Base-by-base conservation (phyloP, 257 asterid species). In the Rauvolfia tetraphylla region DNA sequence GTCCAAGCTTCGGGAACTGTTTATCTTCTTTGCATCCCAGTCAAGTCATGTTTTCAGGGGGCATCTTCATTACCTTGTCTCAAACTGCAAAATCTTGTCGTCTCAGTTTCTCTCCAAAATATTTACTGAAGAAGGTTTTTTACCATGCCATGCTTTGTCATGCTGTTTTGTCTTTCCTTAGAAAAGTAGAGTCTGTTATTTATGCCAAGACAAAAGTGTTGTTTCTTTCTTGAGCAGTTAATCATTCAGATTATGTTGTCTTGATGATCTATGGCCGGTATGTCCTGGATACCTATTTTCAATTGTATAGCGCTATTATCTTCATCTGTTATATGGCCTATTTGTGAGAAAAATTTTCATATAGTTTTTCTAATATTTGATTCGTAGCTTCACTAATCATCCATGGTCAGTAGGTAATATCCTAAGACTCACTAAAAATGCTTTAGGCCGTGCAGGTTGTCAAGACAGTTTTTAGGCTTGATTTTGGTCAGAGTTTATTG, bases 101-200 rank as follows among this genome's bases (percentile, higher is more conserved):
- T 65, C 77, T 29, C 83, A 39, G 79, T 84, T 91, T 79, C 85
- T 89, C 81, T 77, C 89, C 71, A 86, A 92, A 75, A 75, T 90
- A 71, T 81, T 91, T 73, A 81, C 87, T 42, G 92, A 85, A 72
- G 98, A 91, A 90, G 99, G 99, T 95, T 83, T 84, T 68, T 36
- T 39, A 63, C 6, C 7, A 22, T 67, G 44, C 49, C 51, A 8
- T 34, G 13, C n/a, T 31, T 62, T 62, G 68, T 14, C 59, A 63
- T 33, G 29, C 56, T 42, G 46, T 58, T 70, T 68, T 44, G 7
- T 77, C 46, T 17, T 15, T 18, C 27, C 77, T 20, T 75, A 2
- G 15, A 6, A 74, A 58, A 29, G 5, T 34, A 7, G 20, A 1
- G 33, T 31, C 61, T 18, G 0, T 23, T 6, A 49, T 44, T 7